A percentile compares a stretch with the other conserved stretches of the same genome.
Conservation (phyloP, 768 basidiomycete genomes). For the Pleurotus pulmonarius region DNA sequence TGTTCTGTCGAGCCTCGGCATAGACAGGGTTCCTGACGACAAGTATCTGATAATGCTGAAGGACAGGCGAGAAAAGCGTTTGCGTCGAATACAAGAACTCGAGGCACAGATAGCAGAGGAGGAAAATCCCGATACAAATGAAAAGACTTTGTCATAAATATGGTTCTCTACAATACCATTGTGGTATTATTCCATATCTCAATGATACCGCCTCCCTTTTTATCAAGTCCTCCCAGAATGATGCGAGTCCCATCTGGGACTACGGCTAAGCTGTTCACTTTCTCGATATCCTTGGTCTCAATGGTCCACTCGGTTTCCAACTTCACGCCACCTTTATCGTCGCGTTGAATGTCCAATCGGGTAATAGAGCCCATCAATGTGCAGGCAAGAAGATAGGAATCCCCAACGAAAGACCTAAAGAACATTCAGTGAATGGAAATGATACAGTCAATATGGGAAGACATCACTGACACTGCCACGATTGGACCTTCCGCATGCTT, state of each 20-base stretch:
- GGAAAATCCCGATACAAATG: conserved; percentile 12
- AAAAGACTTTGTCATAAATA: no score
- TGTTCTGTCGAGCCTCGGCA: conserved; percentile 42
- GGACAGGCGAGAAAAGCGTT: conserved; percentile 48
- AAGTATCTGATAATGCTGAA: conserved; percentile 64
- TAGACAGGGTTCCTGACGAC: conserved; percentile 64
- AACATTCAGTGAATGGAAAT: neutral
- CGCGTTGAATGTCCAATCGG: conserved; percentile 42
- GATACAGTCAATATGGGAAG: no score
- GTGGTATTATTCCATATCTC: conserved; percentile 53
- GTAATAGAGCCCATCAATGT: conserved; percentile 60
- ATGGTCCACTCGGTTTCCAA: conserved; percentile 45
- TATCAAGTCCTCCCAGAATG: conserved; percentile 58
- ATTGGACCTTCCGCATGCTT: conserved; percentile 72
- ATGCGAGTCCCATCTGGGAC: conserved; percentile 37
- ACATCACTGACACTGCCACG: conserved; percentile 54
- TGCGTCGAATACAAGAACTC: conserved; percentile 56
- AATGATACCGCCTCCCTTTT: conserved; percentile 55
- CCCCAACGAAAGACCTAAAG: conserved; percentile 45
- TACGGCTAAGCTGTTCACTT: conserved; percentile 61
- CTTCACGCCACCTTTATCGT: conserved; percentile 32
- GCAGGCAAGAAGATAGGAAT: conserved; percentile 46
- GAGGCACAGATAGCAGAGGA: conserved; percentile 37
- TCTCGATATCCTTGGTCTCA: conserved; percentile 40
- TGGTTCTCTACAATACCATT: neutral